Percentiles rank a stretch among this genome's conserved stretches.
Conservation (phyloP, 306 rosid species). For the Ziziphus jujuba region DNA sequence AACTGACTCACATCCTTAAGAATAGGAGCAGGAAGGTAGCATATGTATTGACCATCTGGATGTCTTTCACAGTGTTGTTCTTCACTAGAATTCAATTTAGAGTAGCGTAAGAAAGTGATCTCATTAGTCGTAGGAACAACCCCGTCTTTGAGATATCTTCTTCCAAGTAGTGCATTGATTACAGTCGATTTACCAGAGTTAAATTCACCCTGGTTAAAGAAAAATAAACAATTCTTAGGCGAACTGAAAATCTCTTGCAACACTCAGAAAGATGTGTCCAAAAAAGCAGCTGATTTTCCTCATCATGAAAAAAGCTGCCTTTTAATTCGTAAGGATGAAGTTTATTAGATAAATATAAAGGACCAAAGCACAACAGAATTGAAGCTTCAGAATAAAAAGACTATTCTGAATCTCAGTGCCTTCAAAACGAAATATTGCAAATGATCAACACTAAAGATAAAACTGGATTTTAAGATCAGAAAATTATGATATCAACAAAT, state of each 20-base stretch:
- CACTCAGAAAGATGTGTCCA: constrained; percentile 14
- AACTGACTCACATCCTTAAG: constrained; percentile 71
- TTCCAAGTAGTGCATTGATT: constrained; percentile 96
- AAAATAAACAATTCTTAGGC: constrained; percentile 1
- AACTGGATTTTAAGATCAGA: not conserved
- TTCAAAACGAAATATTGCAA: constrained; percentile 5
- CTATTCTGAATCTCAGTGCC: not conserved
- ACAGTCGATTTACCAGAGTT: constrained; percentile 97
- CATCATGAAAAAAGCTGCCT: not conserved
- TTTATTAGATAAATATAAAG: not conserved
- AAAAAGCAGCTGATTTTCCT: not conserved
- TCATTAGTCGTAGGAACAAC: constrained; percentile 98
- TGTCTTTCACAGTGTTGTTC: constrained; percentile 73
- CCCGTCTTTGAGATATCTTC: constrained; percentile 88
- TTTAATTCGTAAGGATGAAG: not conserved
- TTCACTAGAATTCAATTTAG: constrained; percentile 46
- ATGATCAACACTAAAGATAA: constrained; percentile 15
- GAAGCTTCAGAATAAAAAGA: not conserved
- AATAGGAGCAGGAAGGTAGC: constrained; percentile 94
- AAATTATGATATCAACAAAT: not conserved
- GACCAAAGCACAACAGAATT: not conserved
- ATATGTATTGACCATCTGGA: constrained; percentile 92
- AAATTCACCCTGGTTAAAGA: constrained; percentile 78
- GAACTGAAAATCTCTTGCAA: constrained; percentile 27
- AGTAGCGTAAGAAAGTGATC: constrained; percentile 78